phyloP scores from a whole-genome alignment of 495 filamentous ascomycete species.

The Hyphodiscus hymeniophilus region DNA sequence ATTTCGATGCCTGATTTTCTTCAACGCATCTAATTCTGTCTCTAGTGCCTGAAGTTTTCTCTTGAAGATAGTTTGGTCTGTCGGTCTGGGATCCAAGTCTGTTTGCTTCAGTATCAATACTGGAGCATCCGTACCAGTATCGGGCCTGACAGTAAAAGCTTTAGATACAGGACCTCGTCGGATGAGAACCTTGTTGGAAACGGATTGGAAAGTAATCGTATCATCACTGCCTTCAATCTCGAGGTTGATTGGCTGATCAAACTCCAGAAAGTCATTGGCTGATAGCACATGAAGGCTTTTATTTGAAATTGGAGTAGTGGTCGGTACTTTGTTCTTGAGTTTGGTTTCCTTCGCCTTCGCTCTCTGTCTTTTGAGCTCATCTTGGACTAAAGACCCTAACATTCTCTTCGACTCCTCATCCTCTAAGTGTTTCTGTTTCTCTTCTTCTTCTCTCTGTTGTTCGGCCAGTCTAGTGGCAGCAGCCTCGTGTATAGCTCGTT shows the following conservation, averaged over 20 bases:
- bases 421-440: conserved; percentile 45
- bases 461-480: conserved; percentile 40
- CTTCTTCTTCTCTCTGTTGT: conserved; percentile 38
- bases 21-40: conserved; percentile 60
- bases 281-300: conserved; percentile 23
- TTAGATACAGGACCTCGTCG: conserved; percentile 48
- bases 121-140: conserved; percentile 43
- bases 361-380: conserved; percentile 61
- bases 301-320: conserved; percentile 27
- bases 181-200: conserved; percentile 52
- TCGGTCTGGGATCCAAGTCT: conserved; percentile 46
- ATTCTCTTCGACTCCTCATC: conserved; percentile 66
- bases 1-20: conserved; percentile 67
- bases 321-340: conserved; percentile 26
- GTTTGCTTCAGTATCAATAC: conserved; percentile 65
- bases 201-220: conserved; percentile 50
- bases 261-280: conserved; percentile 44
- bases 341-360: conserved; percentile 46
- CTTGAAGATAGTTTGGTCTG: conserved; percentile 50
- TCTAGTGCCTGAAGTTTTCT: conserved; percentile 60
- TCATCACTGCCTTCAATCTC: conserved; percentile 46
- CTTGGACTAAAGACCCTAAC: conserved; percentile 55
- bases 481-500: conserved; percentile 61
- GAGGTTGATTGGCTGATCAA: conserved; percentile 62
- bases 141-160: conserved; percentile 61